These are phyloP conservation scores for Hypseocharis bilobata DNA, from an alignment of 441 rosid species.

Conservation along the genomic window DNA sequence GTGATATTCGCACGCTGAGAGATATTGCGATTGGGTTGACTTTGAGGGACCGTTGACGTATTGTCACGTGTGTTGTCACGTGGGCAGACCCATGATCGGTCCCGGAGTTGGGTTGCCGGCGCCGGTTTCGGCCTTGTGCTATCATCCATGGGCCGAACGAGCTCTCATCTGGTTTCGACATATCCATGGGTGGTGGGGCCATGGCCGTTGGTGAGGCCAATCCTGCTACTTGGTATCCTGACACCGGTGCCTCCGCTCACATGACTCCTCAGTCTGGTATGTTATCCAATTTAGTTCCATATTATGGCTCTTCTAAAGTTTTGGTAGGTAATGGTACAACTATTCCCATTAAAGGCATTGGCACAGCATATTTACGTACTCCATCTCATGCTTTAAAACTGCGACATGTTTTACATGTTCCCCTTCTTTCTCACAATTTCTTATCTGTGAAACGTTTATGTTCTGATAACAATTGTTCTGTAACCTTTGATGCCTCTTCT, in stretches of 20 bases:
- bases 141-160: too few species aligned
- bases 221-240: not conserved
- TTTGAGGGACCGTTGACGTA: too few species aligned
- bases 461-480: not conserved
- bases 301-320: not conserved
- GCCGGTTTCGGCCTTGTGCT: too few species aligned
- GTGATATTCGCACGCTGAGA: too few species aligned
- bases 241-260: not conserved
- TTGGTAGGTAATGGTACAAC: not conserved
- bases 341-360: not conserved
- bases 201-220: not conserved
- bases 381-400: not conserved
- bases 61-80: too few species aligned
- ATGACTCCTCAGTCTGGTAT: not conserved
- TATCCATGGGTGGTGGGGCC: too few species aligned
- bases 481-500: not conserved
- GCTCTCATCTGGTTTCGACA: too few species aligned
- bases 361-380: not conserved
- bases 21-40: too few species aligned
- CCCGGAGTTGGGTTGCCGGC: too few species aligned
- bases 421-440: not conserved
- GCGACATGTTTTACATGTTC: not conserved
- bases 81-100: too few species aligned
- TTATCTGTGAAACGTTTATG: not conserved
- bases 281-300: not conserved